A percentile compares a stretch with the other conserved stretches of the same genome.
These are phyloP conservation scores for Dioscorea zingiberensis DNA, from an alignment of 106 monocot genomes.

Conservation along the genomic window DNA sequence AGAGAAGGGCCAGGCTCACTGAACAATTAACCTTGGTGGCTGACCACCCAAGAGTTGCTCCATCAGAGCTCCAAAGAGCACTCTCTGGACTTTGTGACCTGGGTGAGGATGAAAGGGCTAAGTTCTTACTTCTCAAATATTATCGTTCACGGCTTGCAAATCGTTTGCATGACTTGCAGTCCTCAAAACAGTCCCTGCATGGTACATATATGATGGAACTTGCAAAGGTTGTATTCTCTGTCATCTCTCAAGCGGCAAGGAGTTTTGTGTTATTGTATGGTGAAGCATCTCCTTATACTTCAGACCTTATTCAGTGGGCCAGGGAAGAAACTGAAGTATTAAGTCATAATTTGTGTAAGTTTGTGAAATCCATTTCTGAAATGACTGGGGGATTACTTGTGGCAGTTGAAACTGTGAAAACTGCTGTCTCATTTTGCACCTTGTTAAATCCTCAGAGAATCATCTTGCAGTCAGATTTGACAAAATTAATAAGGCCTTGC, in stretches of 20 bases:
- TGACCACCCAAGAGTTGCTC: slow-evolving; percentile 27
- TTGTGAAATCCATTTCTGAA: slow-evolving; percentile 23
- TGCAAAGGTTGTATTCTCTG: slow-evolving; percentile 29
- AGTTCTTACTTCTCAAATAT: slow-evolving; percentile 22
- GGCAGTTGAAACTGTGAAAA: slow-evolving; percentile 23
- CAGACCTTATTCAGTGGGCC: slow-evolving; percentile 30
- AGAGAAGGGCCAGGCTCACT: slow-evolving; percentile 18
- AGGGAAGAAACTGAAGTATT: slow-evolving; percentile 37
- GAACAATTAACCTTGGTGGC: slow-evolving; percentile 28
- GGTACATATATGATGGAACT: slow-evolving; percentile 24
- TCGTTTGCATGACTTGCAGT: slow-evolving; percentile 12
- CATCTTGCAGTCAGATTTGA: slow-evolving; percentile 21
- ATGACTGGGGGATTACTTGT: slow-evolving; percentile 24
- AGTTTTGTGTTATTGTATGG: slow-evolving; percentile 25
- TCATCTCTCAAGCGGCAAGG: slow-evolving; percentile 30
- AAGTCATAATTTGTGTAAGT: slow-evolving; percentile 14
- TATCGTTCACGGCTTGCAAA: slow-evolving; percentile 18
- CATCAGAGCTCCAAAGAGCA: slow-evolving; percentile 26
- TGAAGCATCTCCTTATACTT: slow-evolving; percentile 23
- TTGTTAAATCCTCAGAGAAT: slow-evolving; percentile 17
- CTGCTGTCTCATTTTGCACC: slow-evolving; percentile 26
- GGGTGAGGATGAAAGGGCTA: slow-evolving; percentile 32
- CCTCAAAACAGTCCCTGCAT: slow-evolving; percentile 4
- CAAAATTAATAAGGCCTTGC: slow-evolving; percentile 34
- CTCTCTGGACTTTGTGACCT: slow-evolving; percentile 33